A percentile compares a stretch with the other conserved stretches of the same genome.
These are phyloP conservation scores for Botryotinia convoluta DNA, from an alignment of 2,329 filamentous ascomycete genomes.

Conservation along the genomic window DNA sequence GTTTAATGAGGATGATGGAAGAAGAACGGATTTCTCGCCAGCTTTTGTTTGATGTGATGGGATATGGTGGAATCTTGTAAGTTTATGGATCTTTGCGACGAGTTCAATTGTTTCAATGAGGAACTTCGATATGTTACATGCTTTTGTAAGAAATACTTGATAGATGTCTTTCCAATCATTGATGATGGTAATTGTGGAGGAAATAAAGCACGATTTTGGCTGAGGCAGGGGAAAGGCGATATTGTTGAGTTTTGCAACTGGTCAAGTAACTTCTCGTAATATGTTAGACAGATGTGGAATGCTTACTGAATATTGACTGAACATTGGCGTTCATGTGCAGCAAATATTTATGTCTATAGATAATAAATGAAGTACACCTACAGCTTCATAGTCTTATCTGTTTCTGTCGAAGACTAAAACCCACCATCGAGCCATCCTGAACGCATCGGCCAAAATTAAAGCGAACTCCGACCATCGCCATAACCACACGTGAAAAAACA, in stretches of 20 bases:
- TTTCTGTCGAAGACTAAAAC: background rate
- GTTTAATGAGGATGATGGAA: background rate
- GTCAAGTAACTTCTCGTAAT: background rate
- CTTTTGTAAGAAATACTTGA: background rate
- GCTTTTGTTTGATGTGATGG: background rate
- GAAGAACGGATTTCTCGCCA: slow-evolving; percentile 5
- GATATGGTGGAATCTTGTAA: background rate
- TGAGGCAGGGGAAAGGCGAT: background rate
- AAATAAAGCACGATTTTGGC: background rate
- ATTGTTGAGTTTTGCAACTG: background rate
- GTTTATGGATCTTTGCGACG: background rate
- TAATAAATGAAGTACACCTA: background rate
- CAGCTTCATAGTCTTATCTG: background rate
- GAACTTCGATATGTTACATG: background rate
- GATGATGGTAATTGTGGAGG: too few relatives aligned
- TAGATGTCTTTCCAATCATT: background rate
- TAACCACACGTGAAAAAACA: slow-evolving; percentile 16
- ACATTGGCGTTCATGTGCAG: background rate
- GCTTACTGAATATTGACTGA: background rate
- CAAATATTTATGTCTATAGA: background rate
- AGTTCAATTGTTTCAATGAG: background rate
- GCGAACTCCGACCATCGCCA: background rate
- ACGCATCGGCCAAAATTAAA: slow-evolving; percentile 2
- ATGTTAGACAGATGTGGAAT: background rate
- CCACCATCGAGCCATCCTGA: background rate